Conservation (phyloP, 495 filamentous ascomycete genomes). For the Tuber indicum region DNA sequence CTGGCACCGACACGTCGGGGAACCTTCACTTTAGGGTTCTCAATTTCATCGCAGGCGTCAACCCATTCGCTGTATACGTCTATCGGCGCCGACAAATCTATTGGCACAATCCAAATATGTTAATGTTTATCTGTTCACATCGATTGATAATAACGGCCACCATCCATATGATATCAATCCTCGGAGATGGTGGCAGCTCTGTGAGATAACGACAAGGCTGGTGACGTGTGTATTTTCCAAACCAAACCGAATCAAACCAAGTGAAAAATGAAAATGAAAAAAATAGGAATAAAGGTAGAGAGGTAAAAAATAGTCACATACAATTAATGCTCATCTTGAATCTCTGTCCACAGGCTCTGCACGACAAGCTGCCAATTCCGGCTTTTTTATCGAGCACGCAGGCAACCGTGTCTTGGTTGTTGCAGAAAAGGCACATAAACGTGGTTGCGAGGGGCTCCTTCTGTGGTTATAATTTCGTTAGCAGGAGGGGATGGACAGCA, state of each 20-base stretch:
- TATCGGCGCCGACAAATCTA: slow-evolving; percentile 65
- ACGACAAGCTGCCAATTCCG: slow-evolving; percentile 75
- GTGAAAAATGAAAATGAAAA: no score
- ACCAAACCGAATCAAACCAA: no score
- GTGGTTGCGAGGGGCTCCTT: slow-evolving; percentile 79
- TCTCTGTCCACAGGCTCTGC: slow-evolving; percentile 43
- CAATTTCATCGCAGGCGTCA: slow-evolving; percentile 66
- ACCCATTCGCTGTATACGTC: no score
- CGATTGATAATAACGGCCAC: not conserved
- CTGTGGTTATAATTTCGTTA: slow-evolving; percentile 46
- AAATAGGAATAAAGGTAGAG: not conserved
- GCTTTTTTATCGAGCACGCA: slow-evolving; percentile 89
- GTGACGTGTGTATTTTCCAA: not conserved
- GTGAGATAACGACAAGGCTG: not conserved
- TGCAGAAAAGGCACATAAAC: slow-evolving; percentile 50
- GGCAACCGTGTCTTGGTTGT: slow-evolving; percentile 82
- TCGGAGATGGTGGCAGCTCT: no score
- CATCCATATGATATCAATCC: slow-evolving; percentile 4
- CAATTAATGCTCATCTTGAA: slow-evolving; percentile 91
- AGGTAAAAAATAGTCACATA: slow-evolving; percentile 46
- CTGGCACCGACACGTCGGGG: slow-evolving; percentile 16
- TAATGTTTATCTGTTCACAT: no score
- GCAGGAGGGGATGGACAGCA: slow-evolving; percentile 4
- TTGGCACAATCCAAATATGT: no score
- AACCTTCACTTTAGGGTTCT: slow-evolving; percentile 55